These are phyloP conservation scores for Magnolia changhungtana DNA, from an alignment of 164 flowering plant genomes.

Conservation along the genomic window DNA sequence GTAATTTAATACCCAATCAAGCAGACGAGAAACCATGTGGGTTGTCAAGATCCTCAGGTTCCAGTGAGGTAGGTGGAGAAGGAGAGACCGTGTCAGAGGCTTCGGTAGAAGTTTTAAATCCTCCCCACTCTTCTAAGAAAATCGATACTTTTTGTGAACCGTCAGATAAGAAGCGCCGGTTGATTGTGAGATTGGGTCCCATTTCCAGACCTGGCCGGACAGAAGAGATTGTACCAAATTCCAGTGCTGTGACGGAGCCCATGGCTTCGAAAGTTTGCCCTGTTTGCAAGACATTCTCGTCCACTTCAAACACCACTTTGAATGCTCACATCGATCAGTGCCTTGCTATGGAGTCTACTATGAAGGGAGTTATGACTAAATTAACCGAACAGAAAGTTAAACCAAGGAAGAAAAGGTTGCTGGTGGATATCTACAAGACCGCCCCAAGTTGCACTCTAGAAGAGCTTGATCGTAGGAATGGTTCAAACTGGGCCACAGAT, in stretches of 20 bases:
- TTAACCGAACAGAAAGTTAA: slow-evolving; percentile 53
- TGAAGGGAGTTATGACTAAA: slow-evolving; percentile 35
- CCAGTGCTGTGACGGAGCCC: slow-evolving; percentile 35
- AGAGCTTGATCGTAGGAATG: slow-evolving; percentile 88
- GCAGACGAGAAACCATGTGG: background rate
- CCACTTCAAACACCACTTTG: slow-evolving; percentile 87
- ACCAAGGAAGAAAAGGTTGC: slow-evolving; percentile 57
- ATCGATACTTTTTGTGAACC: background rate
- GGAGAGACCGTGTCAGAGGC: background rate
- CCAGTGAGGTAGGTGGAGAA: slow-evolving; percentile 1
- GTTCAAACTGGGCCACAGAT: slow-evolving; percentile 60
- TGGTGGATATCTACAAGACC: slow-evolving; percentile 69
- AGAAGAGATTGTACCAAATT: slow-evolving; percentile 43
- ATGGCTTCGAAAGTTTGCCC: slow-evolving; percentile 91
- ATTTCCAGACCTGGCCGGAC: slow-evolving; percentile 30
- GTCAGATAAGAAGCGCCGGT: slow-evolving; percentile 8
- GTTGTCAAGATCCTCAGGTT: background rate
- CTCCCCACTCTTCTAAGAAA: background rate
- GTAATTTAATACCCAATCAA: background rate
- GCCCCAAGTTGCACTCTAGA: slow-evolving; percentile 71
- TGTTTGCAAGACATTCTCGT: slow-evolving; percentile 82
- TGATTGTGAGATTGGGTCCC: slow-evolving; percentile 12
- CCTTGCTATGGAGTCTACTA: slow-evolving; percentile 59
- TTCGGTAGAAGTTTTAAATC: background rate
- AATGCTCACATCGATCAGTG: slow-evolving; percentile 99